Evolutionary conservation across 371 early-diverging fungal species (phyloP).

Genomic region (Nematocida ausubeli): DNA sequence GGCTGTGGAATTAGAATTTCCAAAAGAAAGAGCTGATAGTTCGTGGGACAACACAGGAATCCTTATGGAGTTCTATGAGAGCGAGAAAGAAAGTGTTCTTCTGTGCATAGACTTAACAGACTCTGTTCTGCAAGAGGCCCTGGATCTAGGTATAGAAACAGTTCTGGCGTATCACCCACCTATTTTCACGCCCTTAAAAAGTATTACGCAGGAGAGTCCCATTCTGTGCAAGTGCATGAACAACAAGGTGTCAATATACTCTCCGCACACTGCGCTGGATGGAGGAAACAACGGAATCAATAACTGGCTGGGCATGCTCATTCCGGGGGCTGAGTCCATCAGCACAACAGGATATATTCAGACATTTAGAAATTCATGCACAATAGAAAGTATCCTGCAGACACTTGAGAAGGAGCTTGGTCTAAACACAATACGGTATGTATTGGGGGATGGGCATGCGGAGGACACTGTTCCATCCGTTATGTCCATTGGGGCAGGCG

Average conservation of each 20-base stretch:
- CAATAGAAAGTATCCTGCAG: conserved; percentile 27
- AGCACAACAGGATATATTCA: conserved; percentile 16
- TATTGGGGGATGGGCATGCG: background rate
- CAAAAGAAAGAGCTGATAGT: conserved; percentile 76
- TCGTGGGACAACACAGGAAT: conserved; percentile 86
- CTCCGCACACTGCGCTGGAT: conserved; percentile 92
- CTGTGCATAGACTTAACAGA: conserved; percentile 86
- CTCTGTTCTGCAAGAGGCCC: conserved; percentile 79
- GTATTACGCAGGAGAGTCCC: conserved; percentile 75
- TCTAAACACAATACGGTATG: conserved; percentile 2
- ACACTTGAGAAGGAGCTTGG: background rate
- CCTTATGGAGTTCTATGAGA: conserved; percentile 57
- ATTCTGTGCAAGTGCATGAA: conserved; percentile 76
- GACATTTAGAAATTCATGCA: conserved; percentile 26
- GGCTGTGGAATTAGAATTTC: conserved; percentile 78
- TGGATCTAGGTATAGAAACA: conserved; percentile 69
- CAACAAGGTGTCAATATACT: conserved; percentile 80
- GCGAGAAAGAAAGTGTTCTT: conserved; percentile 73
- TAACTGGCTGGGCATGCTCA: conserved; percentile 29
- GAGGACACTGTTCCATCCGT: conserved; percentile 22
- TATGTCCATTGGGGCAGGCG: conserved; percentile 72
- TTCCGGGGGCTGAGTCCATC: conserved; percentile 1
- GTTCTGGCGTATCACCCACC: conserved; percentile 84
- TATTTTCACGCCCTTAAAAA: conserved; percentile 79
- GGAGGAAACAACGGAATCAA: conserved; percentile 64